phyloP scores from a whole-genome alignment of 2,329 filamentous ascomycete species.

The Chrysoporthe puriensis region DNA sequence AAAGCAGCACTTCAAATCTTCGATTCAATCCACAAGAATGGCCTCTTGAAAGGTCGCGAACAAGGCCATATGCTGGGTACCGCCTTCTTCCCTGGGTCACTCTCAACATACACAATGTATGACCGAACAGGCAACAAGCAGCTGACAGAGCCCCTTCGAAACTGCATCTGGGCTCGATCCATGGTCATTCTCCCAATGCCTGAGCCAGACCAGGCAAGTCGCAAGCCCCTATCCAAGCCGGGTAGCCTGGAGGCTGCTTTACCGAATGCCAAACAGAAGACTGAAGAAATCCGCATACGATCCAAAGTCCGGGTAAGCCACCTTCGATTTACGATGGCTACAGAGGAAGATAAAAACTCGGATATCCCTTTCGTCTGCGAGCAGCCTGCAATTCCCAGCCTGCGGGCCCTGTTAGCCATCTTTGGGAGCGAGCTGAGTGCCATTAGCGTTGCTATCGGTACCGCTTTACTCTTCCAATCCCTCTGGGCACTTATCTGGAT shows the following conservation, averaged over 20 bases:
- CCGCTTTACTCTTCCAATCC: slow-evolving; percentile 10
- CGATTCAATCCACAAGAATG: slow-evolving; percentile 26
- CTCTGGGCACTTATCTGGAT: slow-evolving; percentile 26
- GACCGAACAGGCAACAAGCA: slow-evolving; percentile 3
- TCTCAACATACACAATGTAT: slow-evolving; percentile 23
- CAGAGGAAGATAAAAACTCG: slow-evolving; percentile 11
- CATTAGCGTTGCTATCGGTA: slow-evolving; percentile 10
- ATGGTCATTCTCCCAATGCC: slow-evolving; percentile 19
- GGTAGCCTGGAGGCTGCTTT: too few relatives aligned
- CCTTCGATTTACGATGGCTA: slow-evolving; percentile 17
- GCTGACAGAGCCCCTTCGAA: slow-evolving; percentile 24
- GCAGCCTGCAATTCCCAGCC: slow-evolving; percentile 10
- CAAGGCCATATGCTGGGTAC: slow-evolving; percentile 30
- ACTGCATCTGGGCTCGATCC: slow-evolving; percentile 31
- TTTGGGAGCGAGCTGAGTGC: slow-evolving; percentile 19
- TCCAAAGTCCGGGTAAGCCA: slow-evolving; percentile 19
- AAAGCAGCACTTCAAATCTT: slow-evolving; percentile 29
- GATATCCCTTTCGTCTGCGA: slow-evolving; percentile 24
- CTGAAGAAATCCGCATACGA: not conserved
- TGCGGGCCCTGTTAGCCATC: slow-evolving; percentile 15
- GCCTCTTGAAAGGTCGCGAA: slow-evolving; percentile 27
- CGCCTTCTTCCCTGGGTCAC: slow-evolving; percentile 25
- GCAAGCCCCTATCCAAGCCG: too few relatives aligned
- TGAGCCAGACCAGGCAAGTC: not conserved
- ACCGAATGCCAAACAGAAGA: not conserved